Evolutionary conservation across 805 yeast species (phyloP), one percentile per base, ranked within the genome.

Genomic region (Metschnikowia hibisci): DNA sequence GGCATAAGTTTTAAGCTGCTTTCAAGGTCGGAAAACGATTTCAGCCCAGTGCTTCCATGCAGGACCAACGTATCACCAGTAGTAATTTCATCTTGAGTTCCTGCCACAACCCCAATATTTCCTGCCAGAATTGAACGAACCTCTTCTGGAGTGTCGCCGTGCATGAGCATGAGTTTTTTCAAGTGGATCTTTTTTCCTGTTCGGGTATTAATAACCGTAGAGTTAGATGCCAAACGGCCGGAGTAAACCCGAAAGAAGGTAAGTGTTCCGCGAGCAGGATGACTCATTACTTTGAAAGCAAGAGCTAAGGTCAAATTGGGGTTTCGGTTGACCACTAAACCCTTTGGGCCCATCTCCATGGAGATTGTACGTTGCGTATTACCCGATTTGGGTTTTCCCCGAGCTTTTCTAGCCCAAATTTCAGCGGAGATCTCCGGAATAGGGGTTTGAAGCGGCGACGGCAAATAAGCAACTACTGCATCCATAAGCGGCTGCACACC

Each of bases 21-120:
- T 28, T 74, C 79, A 3, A 67, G 43, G 9, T 71, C 76, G 6
- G 46, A 38, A 28, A 84, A 68, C 2, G 67, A 53, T 40, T 70
- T 68, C 27, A 48, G 41, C n/a, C 48, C 43, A 25, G 77, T 66
- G 42, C 76, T 74, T 2, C 71, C 73, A 57, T 82, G 83, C 1
- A 84, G 73, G 9, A 90, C 76, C 3, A 93, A 64, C 0, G 98
- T 91, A 59, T 93, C 98, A 3, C 99, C 99, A 0, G 99, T 93
- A 14, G 80, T 71, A 20, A 91, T 74, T 32, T 81, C 81, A 41
- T 81, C 82, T 32, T 69, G 73, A 3, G 82, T 71, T 2, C 90
- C 90, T 1, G 83, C 70, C n/a, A 87, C 75, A 4, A 93, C 97
- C 28, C 97, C 98, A 56, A 93, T 93, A 50, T 87, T 87, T 3